Evolutionary conservation across 2,329 filamentous ascomycete genomes (phyloP).

Genomic region (Monascus ruber): DNA sequence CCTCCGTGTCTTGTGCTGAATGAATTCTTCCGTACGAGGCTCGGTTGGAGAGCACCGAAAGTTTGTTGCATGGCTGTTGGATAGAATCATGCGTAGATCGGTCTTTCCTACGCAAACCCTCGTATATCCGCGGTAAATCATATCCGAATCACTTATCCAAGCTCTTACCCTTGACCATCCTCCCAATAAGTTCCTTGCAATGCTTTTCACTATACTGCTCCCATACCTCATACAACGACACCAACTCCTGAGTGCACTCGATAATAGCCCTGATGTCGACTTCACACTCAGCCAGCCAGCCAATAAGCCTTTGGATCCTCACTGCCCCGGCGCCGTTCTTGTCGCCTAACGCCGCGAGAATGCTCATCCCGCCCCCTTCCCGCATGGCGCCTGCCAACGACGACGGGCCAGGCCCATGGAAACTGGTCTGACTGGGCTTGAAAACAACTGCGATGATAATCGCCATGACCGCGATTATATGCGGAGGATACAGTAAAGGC

Average conservation of each 20-base stretch:
- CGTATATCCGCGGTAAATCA: background rate
- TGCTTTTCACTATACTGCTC: conserved; percentile 54
- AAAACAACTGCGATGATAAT: conserved; percentile 77
- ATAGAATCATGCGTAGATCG: too few species aligned
- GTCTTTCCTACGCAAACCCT: too few species aligned
- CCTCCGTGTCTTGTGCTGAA: too few species aligned
- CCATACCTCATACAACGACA: conserved; percentile 75
- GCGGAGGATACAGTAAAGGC: conserved; percentile 75
- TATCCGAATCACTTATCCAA: conserved; percentile 39
- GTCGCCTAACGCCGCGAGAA: conserved; percentile 23
- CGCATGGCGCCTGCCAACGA: conserved; percentile 23
- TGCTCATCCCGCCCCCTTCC: conserved; percentile 23
- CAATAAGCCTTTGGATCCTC: conserved; percentile 53
- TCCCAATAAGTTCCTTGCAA: conserved; percentile 51
- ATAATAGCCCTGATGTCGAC: conserved; percentile 77
- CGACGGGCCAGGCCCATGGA: conserved; percentile 21
- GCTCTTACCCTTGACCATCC: conserved; percentile 50
- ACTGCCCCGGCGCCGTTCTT: conserved; percentile 17
- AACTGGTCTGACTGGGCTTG: conserved; percentile 46
- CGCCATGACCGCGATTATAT: conserved; percentile 75
- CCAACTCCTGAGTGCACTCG: conserved; percentile 82
- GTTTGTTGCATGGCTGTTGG: too few species aligned
- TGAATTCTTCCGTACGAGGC: too few species aligned
- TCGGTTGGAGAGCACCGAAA: too few species aligned
- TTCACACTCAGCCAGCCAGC: conserved; percentile 76